These are phyloP conservation scores for Boletus semigastroideus DNA, from an alignment of 1,284 basidiomycete species.

Conservation along the genomic window DNA sequence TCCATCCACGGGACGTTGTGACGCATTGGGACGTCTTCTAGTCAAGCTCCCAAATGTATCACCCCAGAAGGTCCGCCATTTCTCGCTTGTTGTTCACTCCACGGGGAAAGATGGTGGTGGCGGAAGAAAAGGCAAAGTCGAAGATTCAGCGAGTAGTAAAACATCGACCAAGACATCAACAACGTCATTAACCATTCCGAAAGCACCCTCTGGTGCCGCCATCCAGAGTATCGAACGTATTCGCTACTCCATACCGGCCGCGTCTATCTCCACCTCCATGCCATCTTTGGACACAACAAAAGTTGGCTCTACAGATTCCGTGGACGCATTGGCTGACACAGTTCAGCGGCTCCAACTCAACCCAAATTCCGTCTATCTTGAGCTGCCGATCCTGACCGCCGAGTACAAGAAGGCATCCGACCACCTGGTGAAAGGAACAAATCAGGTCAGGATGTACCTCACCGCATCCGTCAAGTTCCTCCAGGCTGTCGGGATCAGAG, in stretches of 20 bases:
- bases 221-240: not conserved
- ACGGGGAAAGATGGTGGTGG: not conserved
- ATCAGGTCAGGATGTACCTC: slow-evolving; percentile 15
- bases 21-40: slow-evolving; percentile 6
- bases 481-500: slow-evolving; percentile 4
- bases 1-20: slow-evolving; percentile 6
- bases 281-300: not conserved
- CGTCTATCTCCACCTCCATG: not conserved
- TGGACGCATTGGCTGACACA: not conserved
- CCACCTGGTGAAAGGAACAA: not conserved
- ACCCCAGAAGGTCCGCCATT: not conserved
- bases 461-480: slow-evolving; percentile 12
- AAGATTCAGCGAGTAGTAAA: not conserved
- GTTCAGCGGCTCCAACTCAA: not conserved
- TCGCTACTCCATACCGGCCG: not conserved
- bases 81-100: not conserved
- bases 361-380: not conserved
- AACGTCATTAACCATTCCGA: not conserved
- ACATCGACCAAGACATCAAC: not conserved
- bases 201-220: not conserved
- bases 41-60: slow-evolving; percentile 4
- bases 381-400: slow-evolving; percentile 7
- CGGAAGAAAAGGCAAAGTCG: no score
- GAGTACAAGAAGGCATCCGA: slow-evolving; percentile 7
- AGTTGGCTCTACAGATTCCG: not conserved